Percentiles rank a stretch among this genome's conserved stretches.
Conservation (phyloP, 352 stramenopile species). For the Phytopythium oedochilum region DNA sequence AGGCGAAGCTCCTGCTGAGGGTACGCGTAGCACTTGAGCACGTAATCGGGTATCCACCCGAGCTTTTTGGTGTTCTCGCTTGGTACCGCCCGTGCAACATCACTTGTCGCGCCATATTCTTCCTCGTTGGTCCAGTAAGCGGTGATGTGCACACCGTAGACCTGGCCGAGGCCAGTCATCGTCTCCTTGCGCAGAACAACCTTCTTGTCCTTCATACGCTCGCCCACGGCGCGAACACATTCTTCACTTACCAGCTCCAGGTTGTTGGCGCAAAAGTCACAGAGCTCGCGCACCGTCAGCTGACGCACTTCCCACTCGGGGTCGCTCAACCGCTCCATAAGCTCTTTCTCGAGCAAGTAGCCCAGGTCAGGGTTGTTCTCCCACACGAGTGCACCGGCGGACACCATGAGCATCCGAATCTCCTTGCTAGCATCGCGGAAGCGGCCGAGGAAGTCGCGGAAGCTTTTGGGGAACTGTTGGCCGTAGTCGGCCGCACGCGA, state of each 20-base stretch:
- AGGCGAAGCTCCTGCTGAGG: conserved; percentile 80
- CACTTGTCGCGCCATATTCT: conserved; percentile 13
- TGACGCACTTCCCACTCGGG: conserved; percentile 82
- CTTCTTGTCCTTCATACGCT: conserved; percentile 89
- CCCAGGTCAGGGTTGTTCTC: conserved; percentile 60
- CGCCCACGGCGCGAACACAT: conserved; percentile 65
- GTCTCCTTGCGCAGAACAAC: conserved; percentile 76
- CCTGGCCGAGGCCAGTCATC: conserved; percentile 85
- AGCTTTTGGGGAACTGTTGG: conserved; percentile 76
- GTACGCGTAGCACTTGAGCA: conserved; percentile 86
- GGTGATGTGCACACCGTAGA: conserved; percentile 72
- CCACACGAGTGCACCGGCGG: conserved; percentile 66
- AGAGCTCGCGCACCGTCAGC: conserved; percentile 73
- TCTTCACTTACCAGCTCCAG: conserved; percentile 62
- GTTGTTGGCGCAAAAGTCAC: conserved; percentile 71
- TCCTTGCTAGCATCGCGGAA: conserved; percentile 86
- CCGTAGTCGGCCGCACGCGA: conserved; percentile 70
- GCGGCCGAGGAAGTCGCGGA: conserved; percentile 80
- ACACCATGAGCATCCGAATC: conserved; percentile 83
- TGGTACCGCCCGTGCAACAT: conserved; percentile 22
- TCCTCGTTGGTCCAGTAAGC: conserved; percentile 32
- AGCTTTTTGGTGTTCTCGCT: conserved; percentile 52
- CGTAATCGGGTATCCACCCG: conserved; percentile 77
- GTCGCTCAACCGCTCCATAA: conserved; percentile 65
- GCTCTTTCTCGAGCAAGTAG: conserved; percentile 63